Base-by-base conservation (phyloP, 129 eudicot genomes). In the Flaveria linearis region DNA sequence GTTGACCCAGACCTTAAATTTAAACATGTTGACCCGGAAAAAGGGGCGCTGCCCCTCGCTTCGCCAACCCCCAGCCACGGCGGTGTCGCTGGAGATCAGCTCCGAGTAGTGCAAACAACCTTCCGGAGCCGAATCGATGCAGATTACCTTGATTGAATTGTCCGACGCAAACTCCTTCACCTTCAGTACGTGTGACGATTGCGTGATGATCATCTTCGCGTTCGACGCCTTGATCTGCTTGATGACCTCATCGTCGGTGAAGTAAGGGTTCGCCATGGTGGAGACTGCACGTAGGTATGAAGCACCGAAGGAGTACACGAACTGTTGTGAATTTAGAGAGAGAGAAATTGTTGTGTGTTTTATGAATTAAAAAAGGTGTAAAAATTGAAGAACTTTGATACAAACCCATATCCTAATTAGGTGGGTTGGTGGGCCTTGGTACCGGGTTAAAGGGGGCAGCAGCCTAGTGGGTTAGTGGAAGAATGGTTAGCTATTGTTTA, bases 231-330 rank as follows among this genome's bases (percentile, higher is more conserved):
- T 85, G 9, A 87, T 94, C 73, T 95, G 99, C 65, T 95, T 95
- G n/a, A 86, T 81, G 26, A 86, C 85, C 80, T 91, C 99, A 3
- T 91, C 86, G 0, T 85, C 77, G 28, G 93, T 95, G 82, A 92
- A 95, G 68, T 85, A 89, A 0, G 99, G 99, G 49, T 95, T 95
- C 0, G 99, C 99, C 85, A 87, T 95, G 45, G 97, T 95, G 16
- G 94, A 86, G 8, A 82, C 68, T 26, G 92, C 97, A 47, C 99
- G 97, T 5, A 84, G 81, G 71, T 85, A 89, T 0, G 99, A 95
- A 0, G 99, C 99, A 0, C 96, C 99, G 13, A 95, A 95, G 1
- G 97, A 82, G 78, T 80, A 91, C 5, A 91, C 22, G 0, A 20
- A 20, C 22, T 20, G 22, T 20, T 20, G 22, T 20, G 22, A 20